These are phyloP conservation scores for Solanum gracilifrons DNA, from an alignment of 257 asterid species.

Conservation along the genomic window DNA sequence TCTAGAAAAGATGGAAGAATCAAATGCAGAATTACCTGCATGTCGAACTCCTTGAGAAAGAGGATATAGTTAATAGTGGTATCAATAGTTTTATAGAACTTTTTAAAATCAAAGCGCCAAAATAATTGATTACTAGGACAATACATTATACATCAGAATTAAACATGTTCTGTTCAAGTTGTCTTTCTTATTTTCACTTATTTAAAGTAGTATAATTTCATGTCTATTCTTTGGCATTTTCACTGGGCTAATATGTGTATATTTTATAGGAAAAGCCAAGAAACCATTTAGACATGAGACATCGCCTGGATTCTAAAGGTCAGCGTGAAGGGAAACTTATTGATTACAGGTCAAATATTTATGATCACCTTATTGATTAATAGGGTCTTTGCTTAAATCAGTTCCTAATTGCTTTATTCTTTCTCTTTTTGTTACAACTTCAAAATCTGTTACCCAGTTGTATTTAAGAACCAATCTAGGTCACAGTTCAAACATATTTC, in stretches of 20 bases:
- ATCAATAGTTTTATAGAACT: not conserved
- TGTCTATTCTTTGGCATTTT: not conserved
- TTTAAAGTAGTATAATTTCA: not conserved
- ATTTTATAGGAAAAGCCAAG: slow-evolving; percentile 74
- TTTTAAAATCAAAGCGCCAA: not conserved
- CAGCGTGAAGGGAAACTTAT: slow-evolving; percentile 96
- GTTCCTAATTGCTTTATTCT: not conserved
- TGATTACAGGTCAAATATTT: slow-evolving; percentile 69
- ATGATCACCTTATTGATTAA: not conserved
- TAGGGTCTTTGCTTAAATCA: not conserved
- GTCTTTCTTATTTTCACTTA: not conserved
- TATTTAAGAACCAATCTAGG: not conserved
- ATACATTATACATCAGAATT: not conserved
- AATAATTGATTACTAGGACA: not conserved
- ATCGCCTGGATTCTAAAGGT: slow-evolving; percentile 93
- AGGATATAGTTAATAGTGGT: not conserved
- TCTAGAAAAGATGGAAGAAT: not conserved
- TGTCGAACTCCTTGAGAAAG: not conserved
- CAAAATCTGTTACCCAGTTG: not conserved
- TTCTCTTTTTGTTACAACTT: not conserved
- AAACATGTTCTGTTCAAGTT: not conserved
- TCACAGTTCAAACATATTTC: not conserved
- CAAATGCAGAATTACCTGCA: not conserved
- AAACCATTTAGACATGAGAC: slow-evolving; percentile 94
- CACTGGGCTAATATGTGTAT: slow-evolving; percentile 3